phyloP scores from a whole-genome alignment of 2,329 filamentous ascomycete species.

The Exophiala bonariae region DNA sequence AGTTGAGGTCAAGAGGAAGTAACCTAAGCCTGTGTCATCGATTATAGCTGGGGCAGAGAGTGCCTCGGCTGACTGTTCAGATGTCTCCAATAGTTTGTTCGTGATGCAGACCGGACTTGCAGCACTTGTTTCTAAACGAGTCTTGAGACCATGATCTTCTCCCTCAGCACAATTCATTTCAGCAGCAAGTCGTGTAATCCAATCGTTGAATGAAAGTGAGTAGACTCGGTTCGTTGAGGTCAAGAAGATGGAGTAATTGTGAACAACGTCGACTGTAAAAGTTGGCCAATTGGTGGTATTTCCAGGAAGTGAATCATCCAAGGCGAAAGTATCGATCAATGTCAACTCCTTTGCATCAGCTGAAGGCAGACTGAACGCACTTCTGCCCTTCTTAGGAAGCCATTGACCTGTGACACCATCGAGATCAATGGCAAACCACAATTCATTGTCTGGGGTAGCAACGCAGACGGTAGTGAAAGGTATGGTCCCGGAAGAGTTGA shows the following conservation, averaged over 20 bases:
- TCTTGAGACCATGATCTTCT: conserved; percentile 53
- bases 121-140: conserved; percentile 58
- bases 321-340: conserved; percentile 46
- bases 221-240: conserved; percentile 56
- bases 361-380: conserved; percentile 41
- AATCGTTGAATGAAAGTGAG: conserved; percentile 56
- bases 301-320: conserved; percentile 24
- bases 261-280: conserved; percentile 57
- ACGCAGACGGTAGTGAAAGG: conserved; percentile 60
- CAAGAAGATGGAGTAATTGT: conserved; percentile 60
- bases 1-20: conserved; percentile 54
- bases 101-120: conserved; percentile 51
- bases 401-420: conserved; percentile 64
- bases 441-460: conserved; percentile 54
- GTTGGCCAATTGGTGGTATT: conserved; percentile 46
- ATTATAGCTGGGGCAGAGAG: conserved; percentile 53
- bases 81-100: conserved; percentile 46
- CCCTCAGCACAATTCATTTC: conserved; percentile 44
- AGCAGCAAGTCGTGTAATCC: conserved; percentile 57
- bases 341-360: conserved; percentile 45
- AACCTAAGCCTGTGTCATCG: conserved; percentile 58
- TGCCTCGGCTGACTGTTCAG: conserved; percentile 34
- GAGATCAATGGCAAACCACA: conserved; percentile 62
- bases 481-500: conserved; percentile 47
- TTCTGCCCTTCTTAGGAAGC: conserved; percentile 52